Evolutionary conservation across 345 rosid species (phyloP), one percentile per base, ranked within the genome.

Genomic region (Populus pruinosa): DNA sequence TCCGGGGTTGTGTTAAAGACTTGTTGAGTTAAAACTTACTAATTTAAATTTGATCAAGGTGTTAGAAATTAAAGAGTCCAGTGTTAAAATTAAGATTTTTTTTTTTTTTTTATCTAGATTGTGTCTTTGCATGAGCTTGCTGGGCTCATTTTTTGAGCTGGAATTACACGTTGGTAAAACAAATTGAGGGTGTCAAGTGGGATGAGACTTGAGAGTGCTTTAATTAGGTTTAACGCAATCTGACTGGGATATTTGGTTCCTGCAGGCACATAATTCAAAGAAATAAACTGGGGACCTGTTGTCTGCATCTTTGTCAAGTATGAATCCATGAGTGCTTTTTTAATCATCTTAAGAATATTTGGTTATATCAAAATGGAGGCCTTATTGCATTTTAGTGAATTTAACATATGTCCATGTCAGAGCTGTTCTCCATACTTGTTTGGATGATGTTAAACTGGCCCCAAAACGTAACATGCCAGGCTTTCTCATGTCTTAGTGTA

Each of bases 251-350:
- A 87, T 90, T 89, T 95, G 92, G 85, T 93, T 93, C 91, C 88
- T 95, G 98, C 97, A 95, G 98, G 98, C 96, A 95, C 97, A 91
- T 93, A 91, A 91, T 83, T 85, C 71, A 85, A 86, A 86, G 85
- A 87, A 81, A 80, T 80, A 82, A 81, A 82, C 80, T 79, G 84
- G 74, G 83, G 81, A 86, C 71, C 84, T 64, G 87, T 83, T 81
- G 80, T 83, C 89, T 87, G 82, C 93, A 80, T 84, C 90, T 79
- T 85, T 89, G 84, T 82, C 92, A 89, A 87, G 94, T 90, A 90
- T 59, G 92, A 80, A 86, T 82, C 78, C 61, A 70, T 72, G 13
- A 76, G 76, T 82, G 79, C 81, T 75, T 70, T 77, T 50, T 80
- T 73, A 75, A 63, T 70, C 61, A 75, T 81, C 78, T 83, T 79